These are phyloP conservation scores for Xylaria polymorpha DNA, from an alignment of 2,329 filamentous ascomycete genomes.

Conservation along the genomic window DNA sequence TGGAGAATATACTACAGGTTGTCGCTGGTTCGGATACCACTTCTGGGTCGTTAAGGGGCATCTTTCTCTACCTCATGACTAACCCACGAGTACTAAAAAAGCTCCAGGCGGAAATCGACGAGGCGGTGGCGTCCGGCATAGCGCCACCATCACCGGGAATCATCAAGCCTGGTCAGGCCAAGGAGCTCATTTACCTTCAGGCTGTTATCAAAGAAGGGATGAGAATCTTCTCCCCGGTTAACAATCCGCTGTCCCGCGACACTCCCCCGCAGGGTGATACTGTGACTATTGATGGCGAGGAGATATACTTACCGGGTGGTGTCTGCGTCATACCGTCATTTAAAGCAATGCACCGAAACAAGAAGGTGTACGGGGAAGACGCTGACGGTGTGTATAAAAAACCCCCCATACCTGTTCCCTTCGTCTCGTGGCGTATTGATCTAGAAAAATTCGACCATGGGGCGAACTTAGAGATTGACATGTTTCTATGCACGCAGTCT, in stretches of 20 bases:
- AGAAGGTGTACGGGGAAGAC: conserved; percentile 29
- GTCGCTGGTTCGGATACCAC: conserved; percentile 69
- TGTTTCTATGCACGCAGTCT: conserved; percentile 15
- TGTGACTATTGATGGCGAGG: conserved; percentile 1
- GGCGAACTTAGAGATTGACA: too few species aligned
- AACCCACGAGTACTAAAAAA: conserved; percentile 56
- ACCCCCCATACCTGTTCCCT: too few species aligned
- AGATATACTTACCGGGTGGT: conserved; percentile 28
- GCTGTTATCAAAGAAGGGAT: conserved; percentile 56
- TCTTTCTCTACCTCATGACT: conserved; percentile 60
- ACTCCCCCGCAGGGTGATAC: conserved; percentile 34
- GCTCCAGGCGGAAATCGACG: conserved; percentile 55
- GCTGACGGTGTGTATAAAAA: conserved; percentile 16
- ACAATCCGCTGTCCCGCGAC: conserved; percentile 40
- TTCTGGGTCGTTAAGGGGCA: conserved; percentile 60
- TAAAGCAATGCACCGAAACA: conserved; percentile 32
- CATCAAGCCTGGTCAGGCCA: conserved; percentile 46
- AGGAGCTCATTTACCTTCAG: conserved; percentile 53
- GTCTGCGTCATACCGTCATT: conserved; percentile 27
- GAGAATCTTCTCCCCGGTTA: conserved; percentile 51
- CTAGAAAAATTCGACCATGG: too few species aligned
- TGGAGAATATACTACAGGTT: conserved; percentile 54
- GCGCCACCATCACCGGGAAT: conserved; percentile 52
- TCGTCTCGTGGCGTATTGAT: too few species aligned
- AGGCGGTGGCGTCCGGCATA: conserved; percentile 49